phyloP scores from a whole-genome alignment of 2,329 filamentous ascomycete species.

The Botrytis deweyae region DNA sequence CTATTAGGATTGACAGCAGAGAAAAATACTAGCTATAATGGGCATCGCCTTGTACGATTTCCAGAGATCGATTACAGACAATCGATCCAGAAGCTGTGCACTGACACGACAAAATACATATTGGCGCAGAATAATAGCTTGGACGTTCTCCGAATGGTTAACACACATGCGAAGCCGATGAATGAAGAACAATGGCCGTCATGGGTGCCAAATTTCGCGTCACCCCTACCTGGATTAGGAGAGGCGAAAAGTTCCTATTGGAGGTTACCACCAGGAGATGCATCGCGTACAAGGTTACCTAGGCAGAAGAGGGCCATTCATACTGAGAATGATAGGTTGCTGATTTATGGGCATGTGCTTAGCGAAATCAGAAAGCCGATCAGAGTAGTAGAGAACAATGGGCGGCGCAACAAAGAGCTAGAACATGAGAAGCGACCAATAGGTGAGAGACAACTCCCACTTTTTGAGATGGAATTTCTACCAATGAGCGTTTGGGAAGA shows the following conservation, averaged over 20 bases:
- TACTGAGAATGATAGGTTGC: not conserved
- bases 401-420: not conserved
- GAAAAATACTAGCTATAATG: too few species aligned
- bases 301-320: accelerated
- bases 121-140: accelerated
- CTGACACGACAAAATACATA: not conserved
- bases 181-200: not conserved
- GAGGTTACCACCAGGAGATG: too few species aligned
- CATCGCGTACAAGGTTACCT: not conserved
- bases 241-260: not conserved
- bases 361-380: not conserved
- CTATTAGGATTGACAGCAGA: not conserved
- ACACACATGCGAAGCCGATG: not conserved
- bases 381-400: not conserved
- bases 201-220: not conserved
- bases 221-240: not conserved
- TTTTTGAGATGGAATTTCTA: not conserved
- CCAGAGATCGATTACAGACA: not conserved
- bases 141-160: not conserved
- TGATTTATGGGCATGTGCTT: not conserved
- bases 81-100: not conserved
- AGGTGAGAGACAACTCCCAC: not conserved
- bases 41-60: not conserved
- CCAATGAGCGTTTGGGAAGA: not conserved
- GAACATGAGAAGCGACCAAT: not conserved